Conservation (phyloP, 2,329 filamentous ascomycete species). For the Aureobasidium sp. region DNA sequence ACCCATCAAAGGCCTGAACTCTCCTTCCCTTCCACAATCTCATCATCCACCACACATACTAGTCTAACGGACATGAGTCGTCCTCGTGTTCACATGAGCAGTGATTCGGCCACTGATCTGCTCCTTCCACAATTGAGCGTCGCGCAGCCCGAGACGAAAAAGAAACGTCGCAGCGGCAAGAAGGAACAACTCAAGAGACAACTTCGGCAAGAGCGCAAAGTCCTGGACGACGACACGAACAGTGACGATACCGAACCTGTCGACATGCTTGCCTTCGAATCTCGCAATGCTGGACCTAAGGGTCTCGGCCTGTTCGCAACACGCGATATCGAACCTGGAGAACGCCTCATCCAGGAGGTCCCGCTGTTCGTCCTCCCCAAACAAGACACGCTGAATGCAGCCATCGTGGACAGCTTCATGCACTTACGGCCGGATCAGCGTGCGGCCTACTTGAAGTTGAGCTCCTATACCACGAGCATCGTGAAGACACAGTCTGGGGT, state of each 20-base stretch:
- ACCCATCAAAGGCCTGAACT: neutral
- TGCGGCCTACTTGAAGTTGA: neutral
- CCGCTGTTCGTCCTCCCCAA: slow-evolving; percentile 18
- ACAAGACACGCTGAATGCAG: neutral
- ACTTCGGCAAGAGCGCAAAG: neutral
- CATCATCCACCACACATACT: neutral
- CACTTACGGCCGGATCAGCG: neutral
- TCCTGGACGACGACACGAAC: neutral
- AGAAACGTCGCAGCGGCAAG: slow-evolving; percentile 9
- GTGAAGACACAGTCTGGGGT: neutral
- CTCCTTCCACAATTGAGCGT: neutral
- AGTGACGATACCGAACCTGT: neutral
- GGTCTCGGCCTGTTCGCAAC: slow-evolving; percentile 24
- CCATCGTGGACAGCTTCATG: neutral
- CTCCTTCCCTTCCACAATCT: neutral
- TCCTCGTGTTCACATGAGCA: neutral
- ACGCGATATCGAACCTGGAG: slow-evolving; percentile 21
- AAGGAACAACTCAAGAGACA: slow-evolving; percentile 4
- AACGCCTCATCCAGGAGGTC: slow-evolving; percentile 23
- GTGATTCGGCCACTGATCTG: neutral
- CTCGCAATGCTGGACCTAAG: slow-evolving; percentile 15
- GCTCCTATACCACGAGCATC: neutral
- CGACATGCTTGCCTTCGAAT: neutral
- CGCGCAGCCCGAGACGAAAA: neutral
- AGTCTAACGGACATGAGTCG: neutral